Evolutionary conservation across 352 stramenopile genomes (phyloP), one percentile per base, ranked within the genome.

Genomic region (Hyaloperonospora arabidopsidis): DNA sequence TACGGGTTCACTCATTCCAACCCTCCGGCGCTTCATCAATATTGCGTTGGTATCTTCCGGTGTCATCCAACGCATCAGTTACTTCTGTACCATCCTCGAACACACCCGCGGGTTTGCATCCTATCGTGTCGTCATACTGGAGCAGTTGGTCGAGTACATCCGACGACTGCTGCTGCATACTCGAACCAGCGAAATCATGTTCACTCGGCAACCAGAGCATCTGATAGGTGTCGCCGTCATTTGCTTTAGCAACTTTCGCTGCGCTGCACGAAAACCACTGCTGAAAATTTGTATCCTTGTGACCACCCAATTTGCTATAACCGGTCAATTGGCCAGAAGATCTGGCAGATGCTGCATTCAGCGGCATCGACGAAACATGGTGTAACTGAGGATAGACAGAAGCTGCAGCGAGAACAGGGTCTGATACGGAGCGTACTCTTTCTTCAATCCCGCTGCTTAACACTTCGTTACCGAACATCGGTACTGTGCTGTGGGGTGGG

Each of bases 131-230:
- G 17, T 69, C 61, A 49, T 46, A 47, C 17, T 68, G 54, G 5
- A 76, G 48, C 29, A 67, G 54, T 23, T 71, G 61, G 14, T 79
- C 70, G 5, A 75, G 71, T 22, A 36, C 45, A 49, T 59, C 49
- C 3, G 56, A 72, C 5, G 65, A 54, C 12, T 35, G 50, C 46
- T 56, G 55, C 2, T 55, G 21, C 17, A 61, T 59, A 11, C 51
- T 49, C 0, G 43, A 11, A 7, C 23, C 44, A 7, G 53, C 34
- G 14, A 56, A 19, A 2, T 14, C 43, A 19, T 49, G 17, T 18
- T 51, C 53, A 25, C 5, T 53, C 14, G 61, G 35, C n/a, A 56
- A 8, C 55, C 49, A 66, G 5, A 65, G 34, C 19, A 51, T 23
- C 19, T 48, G 21, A 10, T 57, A 49, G 5, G 17, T 19, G 34